These are phyloP conservation scores for Truncatella angustata DNA, from an alignment of 2,329 filamentous ascomycete genomes.

Conservation along the genomic window DNA sequence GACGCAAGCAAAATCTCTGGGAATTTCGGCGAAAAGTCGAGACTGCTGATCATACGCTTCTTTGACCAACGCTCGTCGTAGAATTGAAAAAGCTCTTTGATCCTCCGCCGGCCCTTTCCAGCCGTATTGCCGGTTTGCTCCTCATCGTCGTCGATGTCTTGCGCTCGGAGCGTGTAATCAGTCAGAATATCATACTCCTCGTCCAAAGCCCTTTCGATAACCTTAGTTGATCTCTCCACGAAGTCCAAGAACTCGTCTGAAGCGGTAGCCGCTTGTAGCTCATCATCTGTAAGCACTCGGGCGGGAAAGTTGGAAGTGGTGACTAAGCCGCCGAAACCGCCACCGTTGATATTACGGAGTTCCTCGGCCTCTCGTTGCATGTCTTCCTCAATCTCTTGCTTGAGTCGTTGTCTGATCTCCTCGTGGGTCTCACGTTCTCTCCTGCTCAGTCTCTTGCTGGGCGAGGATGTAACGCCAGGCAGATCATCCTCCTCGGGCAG, in stretches of 20 bases:
- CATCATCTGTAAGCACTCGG: slow-evolving; percentile 77
- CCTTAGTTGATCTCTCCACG: slow-evolving; percentile 91
- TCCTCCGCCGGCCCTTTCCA: slow-evolving; percentile 68
- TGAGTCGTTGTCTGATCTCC: slow-evolving; percentile 79
- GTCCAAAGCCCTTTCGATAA: slow-evolving; percentile 92
- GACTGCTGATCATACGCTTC: slow-evolving; percentile 93
- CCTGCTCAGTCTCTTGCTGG: slow-evolving; percentile 74
- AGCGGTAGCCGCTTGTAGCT: slow-evolving; percentile 84
- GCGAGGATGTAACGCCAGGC: slow-evolving; percentile 53
- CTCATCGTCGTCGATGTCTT: slow-evolving; percentile 77
- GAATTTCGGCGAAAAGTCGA: slow-evolving; percentile 95
- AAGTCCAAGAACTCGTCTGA: slow-evolving; percentile 95
- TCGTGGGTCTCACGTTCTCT: slow-evolving; percentile 82
- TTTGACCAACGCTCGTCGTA: slow-evolving; percentile 95
- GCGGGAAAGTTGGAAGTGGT: slow-evolving; percentile 66
- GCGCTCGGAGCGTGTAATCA: slow-evolving; percentile 83
- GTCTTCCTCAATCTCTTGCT: slow-evolving; percentile 91
- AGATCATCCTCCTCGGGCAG: slow-evolving; percentile 64
- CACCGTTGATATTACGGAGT: slow-evolving; percentile 47
- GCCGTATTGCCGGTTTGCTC: slow-evolving; percentile 70
- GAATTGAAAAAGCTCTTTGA: slow-evolving; percentile 89
- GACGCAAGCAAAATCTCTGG: slow-evolving; percentile 89
- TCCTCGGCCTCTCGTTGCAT: slow-evolving; percentile 67
- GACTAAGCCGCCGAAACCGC: slow-evolving; percentile 41
- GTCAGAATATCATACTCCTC: slow-evolving; percentile 95